Evolutionary conservation across 129 eudicot genomes (phyloP).

Genomic region (carrot (Daucus carota)): DNA sequence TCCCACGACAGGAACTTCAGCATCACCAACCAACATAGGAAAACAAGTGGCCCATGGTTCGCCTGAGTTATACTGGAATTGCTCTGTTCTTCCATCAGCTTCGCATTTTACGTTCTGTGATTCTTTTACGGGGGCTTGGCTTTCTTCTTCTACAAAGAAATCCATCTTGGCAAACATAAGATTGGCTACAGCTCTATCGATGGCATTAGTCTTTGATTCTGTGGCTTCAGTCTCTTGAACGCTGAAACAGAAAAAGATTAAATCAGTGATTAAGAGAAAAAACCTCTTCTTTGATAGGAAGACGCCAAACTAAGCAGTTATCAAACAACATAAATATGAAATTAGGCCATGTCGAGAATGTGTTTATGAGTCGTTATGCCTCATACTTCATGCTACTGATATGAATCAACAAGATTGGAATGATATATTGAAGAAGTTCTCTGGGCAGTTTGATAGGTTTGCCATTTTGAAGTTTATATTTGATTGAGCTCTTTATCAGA

Average conservation of each 20-base stretch:
- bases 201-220: slow-evolving; percentile 47
- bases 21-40: slow-evolving; percentile 25
- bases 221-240: slow-evolving; percentile 18
- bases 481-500: not conserved
- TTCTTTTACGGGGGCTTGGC: not conserved
- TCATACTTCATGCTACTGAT: not conserved
- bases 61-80: not conserved
- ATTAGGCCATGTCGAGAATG: not conserved
- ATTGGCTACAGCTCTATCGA: slow-evolving; percentile 57
- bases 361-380: not conserved
- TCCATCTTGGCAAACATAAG: slow-evolving; percentile 46
- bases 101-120: not conserved
- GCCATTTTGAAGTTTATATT: not conserved
- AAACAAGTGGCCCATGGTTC: slow-evolving; percentile 13
- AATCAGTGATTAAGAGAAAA: not conserved
- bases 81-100: slow-evolving; percentile 3
- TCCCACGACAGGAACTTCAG: slow-evolving; percentile 33
- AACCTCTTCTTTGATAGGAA: not conserved
- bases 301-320: not conserved
- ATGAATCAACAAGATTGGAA: not conserved
- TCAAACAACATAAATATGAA: not conserved
- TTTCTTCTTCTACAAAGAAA: slow-evolving; percentile 14
- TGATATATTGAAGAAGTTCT: not conserved
- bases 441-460: not conserved
- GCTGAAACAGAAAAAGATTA: slow-evolving; percentile 22